phyloP scores from a whole-genome alignment of 2,329 filamentous ascomycete genomes.

The Monosporascus sp. region DNA sequence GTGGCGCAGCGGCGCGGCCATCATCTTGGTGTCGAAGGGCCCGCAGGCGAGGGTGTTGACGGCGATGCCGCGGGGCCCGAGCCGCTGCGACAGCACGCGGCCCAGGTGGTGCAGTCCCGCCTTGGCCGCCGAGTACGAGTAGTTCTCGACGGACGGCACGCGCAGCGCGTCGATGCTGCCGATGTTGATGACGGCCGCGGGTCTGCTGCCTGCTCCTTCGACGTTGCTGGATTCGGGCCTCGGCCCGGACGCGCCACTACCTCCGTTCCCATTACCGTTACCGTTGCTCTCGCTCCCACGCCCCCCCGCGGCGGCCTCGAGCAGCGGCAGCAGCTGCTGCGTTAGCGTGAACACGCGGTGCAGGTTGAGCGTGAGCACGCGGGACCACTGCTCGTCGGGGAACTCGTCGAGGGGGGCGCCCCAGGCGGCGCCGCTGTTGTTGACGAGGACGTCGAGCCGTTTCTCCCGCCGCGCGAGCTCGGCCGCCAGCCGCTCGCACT shows the following conservation, averaged over 20 bases:
- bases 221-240: conserved; percentile 10
- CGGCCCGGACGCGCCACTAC: neutral
- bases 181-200: conserved; percentile 59
- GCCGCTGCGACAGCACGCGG: conserved; percentile 52
- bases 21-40: conserved; percentile 66
- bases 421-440: conserved; percentile 64
- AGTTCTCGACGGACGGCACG: conserved; percentile 55
- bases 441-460: conserved; percentile 57
- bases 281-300: neutral
- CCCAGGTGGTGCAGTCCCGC: conserved; percentile 61
- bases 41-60: conserved; percentile 68
- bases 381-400: conserved; percentile 53
- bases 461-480: conserved; percentile 45
- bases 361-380: conserved; percentile 59
- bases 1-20: conserved; percentile 53
- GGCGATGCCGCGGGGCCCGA: conserved; percentile 56
- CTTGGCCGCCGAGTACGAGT: conserved; percentile 56
- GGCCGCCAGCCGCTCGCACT: conserved; percentile 48
- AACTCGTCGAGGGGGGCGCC: conserved; percentile 55
- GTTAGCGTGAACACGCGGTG: conserved; percentile 65
- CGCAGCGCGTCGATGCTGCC: conserved; percentile 59
- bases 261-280: neutral
- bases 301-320: conserved; percentile 41
- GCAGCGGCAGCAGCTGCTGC: conserved; percentile 53
- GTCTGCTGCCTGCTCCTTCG: conserved; percentile 36